A percentile compares a stretch with the other conserved stretches of the same genome.
phyloP scores from a whole-genome alignment of 2,329 filamentous ascomycete genomes.

The Whalleya microplaca region DNA sequence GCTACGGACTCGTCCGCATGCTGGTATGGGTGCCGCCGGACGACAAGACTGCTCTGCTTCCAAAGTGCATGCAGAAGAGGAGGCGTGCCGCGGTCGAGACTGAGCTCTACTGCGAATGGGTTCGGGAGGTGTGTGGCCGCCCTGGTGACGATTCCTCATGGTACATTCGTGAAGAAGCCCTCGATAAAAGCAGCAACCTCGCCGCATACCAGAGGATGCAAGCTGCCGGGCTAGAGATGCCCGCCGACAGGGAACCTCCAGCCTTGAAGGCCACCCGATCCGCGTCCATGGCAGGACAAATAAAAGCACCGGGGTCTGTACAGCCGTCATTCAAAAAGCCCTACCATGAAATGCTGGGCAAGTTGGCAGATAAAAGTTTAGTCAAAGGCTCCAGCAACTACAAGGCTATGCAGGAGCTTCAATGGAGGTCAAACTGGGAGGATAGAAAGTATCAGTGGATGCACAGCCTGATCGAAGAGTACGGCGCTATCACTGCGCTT shows the following conservation, averaged over 20 bases:
- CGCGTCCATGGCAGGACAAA: constrained; percentile 11
- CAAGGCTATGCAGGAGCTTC: constrained; percentile 15
- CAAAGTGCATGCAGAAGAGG: constrained; percentile 60
- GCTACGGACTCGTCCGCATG: constrained; percentile 79
- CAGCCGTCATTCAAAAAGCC: constrained; percentile 41
- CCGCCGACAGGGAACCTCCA: constrained; percentile 47
- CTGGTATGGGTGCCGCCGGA: constrained; percentile 71
- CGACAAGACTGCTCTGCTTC: constrained; percentile 63
- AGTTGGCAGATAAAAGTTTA: constrained; percentile 35
- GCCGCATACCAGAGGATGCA: constrained; percentile 52
- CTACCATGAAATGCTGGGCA: constrained; percentile 44
- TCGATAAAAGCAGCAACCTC: constrained; percentile 52
- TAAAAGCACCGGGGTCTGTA: constrained; percentile 20
- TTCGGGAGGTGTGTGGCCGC: constrained; percentile 59
- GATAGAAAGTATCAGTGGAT: constrained; percentile 15
- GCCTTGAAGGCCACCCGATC: constrained; percentile 31
- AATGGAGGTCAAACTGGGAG: constrained; percentile 28
- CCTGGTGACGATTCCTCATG: constrained; percentile 34
- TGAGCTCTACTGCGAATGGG: constrained; percentile 62
- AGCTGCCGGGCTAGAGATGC: constrained; percentile 45
- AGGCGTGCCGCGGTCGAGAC: constrained; percentile 60
- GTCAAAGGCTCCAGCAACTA: constrained; percentile 22
- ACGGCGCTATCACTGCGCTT: constrained; percentile 15
- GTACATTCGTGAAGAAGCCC: constrained; percentile 47
- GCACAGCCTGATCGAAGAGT: background rate